These are phyloP conservation scores for Mycena latifolia DNA, from an alignment of 768 basidiomycete species.

Conservation along the genomic window DNA sequence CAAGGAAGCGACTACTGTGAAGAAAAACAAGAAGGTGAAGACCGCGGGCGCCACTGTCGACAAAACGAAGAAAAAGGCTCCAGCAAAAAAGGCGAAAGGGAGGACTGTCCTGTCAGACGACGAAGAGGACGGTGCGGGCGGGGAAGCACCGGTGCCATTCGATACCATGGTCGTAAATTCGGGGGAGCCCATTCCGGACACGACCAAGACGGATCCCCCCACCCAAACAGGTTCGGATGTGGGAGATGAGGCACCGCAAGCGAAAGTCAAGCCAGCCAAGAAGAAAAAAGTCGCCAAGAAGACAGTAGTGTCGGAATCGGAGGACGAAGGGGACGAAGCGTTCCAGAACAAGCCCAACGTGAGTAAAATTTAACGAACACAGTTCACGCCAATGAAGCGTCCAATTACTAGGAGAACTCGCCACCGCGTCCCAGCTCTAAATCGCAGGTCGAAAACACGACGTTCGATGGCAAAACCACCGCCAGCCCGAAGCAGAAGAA, in stretches of 20 bases:
- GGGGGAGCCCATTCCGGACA: neutral
- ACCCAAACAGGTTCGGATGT: conserved; percentile 18
- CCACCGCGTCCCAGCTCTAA: conserved; percentile 24
- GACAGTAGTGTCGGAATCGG: conserved; percentile 33
- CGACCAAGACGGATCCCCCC: neutral
- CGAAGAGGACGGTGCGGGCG: conserved; percentile 39
- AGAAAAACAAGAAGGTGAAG: conserved; percentile 39
- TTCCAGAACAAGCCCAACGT: conserved; percentile 25
- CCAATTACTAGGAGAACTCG: conserved; percentile 29
- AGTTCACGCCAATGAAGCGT: neutral
- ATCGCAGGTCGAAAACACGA: conserved; percentile 22
- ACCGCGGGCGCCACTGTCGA: neutral
- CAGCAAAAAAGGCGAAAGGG: conserved; percentile 33
- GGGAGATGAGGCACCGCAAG: neutral
- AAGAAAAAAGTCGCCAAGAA: conserved; percentile 26
- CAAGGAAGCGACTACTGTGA: conserved; percentile 14
- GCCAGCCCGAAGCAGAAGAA: conserved; percentile 12
- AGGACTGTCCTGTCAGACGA: conserved; percentile 45
- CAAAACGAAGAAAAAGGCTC: conserved; percentile 25
- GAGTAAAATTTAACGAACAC: neutral
- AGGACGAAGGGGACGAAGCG: conserved; percentile 31
- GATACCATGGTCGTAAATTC: no score
- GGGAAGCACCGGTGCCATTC: neutral
- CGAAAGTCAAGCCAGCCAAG: conserved; percentile 24
- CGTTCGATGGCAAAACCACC: neutral